Evolutionary conservation across 805 yeast species (phyloP).

Genomic region (Ogataea zsoltii): DNA sequence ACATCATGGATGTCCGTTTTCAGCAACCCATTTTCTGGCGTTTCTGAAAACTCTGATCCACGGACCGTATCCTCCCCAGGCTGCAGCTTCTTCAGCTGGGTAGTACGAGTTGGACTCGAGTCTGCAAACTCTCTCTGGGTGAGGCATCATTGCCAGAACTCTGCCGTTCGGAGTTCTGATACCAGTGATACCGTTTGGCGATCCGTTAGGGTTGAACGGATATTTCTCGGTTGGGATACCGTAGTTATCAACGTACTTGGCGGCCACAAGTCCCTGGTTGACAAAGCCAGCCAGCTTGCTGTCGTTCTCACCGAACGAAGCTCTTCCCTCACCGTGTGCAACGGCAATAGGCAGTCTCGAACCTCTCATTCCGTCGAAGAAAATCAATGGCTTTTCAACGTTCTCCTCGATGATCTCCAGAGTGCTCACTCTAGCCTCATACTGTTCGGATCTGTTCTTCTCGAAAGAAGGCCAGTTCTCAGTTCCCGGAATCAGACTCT

Average conservation of each 20-base stretch:
- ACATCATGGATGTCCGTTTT: not conserved
- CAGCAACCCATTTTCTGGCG: slow-evolving; percentile 88
- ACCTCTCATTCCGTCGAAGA: slow-evolving; percentile 90
- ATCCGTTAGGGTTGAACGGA: slow-evolving; percentile 97
- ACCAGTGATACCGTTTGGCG: slow-evolving; percentile 92
- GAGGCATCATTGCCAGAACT: slow-evolving; percentile 98
- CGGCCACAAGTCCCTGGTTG: slow-evolving; percentile 55
- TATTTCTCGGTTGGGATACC: slow-evolving; percentile 80
- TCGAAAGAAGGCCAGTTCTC: slow-evolving; percentile 96
- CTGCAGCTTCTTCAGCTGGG: slow-evolving; percentile 57
- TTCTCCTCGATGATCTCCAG: slow-evolving; percentile 68
- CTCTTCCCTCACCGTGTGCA: slow-evolving; percentile 98
- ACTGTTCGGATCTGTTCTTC: slow-evolving; percentile 88
- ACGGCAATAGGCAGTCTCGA: slow-evolving; percentile 94
- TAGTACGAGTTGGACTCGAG: slow-evolving; percentile 90
- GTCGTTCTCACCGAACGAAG: slow-evolving; percentile 54
- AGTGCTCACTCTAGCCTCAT: slow-evolving; percentile 92
- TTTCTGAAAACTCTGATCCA: slow-evolving; percentile 92
- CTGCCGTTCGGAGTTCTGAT: slow-evolving; percentile 88
- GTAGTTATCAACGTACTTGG: slow-evolving; percentile 88
- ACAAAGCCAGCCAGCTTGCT: slow-evolving; percentile 51
- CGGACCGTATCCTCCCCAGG: slow-evolving; percentile 87
- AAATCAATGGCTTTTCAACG: slow-evolving; percentile 56
- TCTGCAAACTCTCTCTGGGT: slow-evolving; percentile 93
- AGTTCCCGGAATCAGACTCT: slow-evolving; percentile 86